A percentile compares a stretch with the other conserved stretches of the same genome.
phyloP scores from a whole-genome alignment of 305 asterid species.

The Petunia hybrid region DNA sequence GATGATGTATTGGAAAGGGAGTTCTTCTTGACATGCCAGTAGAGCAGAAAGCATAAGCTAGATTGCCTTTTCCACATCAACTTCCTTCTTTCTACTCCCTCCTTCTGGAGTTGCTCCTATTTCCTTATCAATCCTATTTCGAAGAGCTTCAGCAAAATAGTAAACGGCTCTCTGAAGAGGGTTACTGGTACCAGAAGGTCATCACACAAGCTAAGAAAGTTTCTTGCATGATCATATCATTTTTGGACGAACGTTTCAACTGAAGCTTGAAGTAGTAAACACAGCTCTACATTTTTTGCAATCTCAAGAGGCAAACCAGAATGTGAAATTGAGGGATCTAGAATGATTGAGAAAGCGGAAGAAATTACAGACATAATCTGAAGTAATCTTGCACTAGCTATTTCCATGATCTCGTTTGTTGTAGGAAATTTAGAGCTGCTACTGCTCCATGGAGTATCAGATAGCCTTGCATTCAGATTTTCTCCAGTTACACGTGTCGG shows the following conservation, averaged over 20 bases:
- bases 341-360: background rate
- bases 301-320: background rate
- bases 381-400: conserved; percentile 32
- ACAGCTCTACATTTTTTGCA: conserved; percentile 32
- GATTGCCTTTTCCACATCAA: conserved; percentile 33
- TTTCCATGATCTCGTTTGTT: conserved; percentile 33
- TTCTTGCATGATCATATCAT: conserved; percentile 39
- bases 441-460: too few species aligned
- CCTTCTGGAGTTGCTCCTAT: background rate
- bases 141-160: conserved; percentile 40
- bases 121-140: conserved; percentile 35
- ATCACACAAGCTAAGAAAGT: conserved; percentile 29
- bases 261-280: conserved; percentile 39
- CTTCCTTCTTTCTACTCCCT: background rate
- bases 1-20: conserved; percentile 42
- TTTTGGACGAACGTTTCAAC: conserved; percentile 34
- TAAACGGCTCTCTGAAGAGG: conserved; percentile 42
- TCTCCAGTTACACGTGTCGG: background rate
- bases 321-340: background rate
- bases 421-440: background rate
- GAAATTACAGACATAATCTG: background rate
- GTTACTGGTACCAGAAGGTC: conserved; percentile 26
- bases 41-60: conserved; percentile 29
- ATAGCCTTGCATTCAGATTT: background rate
- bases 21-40: conserved; percentile 31